phyloP scores from a whole-genome alignment of 2,329 filamentous ascomycete genomes.

The Clarireedia sp. region DNA sequence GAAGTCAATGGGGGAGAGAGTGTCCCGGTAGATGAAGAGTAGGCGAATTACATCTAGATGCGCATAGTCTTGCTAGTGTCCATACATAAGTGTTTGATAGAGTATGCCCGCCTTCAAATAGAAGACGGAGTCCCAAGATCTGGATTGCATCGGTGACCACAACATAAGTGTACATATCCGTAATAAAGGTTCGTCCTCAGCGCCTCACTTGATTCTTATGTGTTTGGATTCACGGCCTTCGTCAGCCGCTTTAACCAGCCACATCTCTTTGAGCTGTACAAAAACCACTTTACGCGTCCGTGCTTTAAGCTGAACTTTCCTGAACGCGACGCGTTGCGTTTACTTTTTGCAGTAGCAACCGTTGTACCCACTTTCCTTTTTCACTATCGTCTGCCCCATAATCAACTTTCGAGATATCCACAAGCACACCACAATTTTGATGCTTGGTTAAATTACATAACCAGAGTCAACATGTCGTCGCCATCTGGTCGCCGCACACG shows the following conservation, averaged over 20 bases:
- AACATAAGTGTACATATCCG: too few relatives aligned
- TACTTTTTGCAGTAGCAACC: background rate
- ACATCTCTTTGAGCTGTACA: background rate
- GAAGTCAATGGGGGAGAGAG: too few relatives aligned
- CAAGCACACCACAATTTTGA: slow-evolving; percentile 1
- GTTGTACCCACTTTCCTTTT: slow-evolving; percentile 4
- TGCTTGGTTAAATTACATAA: background rate
- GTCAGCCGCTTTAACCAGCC: background rate
- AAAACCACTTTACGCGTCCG: slow-evolving; percentile 9
- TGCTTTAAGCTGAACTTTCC: background rate
- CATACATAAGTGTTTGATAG: too few relatives aligned
- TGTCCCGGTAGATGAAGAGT: too few relatives aligned
- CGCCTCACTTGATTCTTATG: too few relatives aligned
- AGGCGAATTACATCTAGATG: too few relatives aligned
- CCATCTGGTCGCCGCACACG: slow-evolving; percentile 49
- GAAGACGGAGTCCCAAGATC: too few relatives aligned
- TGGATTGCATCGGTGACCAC: too few relatives aligned
- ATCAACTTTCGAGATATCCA: background rate
- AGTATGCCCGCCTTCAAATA: too few relatives aligned
- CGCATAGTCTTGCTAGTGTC: too few relatives aligned
- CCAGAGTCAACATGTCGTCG: slow-evolving; percentile 48
- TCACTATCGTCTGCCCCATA: background rate
- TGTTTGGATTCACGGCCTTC: too few relatives aligned
- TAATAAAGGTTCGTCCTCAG: too few relatives aligned
- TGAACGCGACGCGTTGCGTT: background rate